Evolutionary conservation across 164 flowering plant genomes (phyloP).

Genomic region (Macadamia integrifolia): DNA sequence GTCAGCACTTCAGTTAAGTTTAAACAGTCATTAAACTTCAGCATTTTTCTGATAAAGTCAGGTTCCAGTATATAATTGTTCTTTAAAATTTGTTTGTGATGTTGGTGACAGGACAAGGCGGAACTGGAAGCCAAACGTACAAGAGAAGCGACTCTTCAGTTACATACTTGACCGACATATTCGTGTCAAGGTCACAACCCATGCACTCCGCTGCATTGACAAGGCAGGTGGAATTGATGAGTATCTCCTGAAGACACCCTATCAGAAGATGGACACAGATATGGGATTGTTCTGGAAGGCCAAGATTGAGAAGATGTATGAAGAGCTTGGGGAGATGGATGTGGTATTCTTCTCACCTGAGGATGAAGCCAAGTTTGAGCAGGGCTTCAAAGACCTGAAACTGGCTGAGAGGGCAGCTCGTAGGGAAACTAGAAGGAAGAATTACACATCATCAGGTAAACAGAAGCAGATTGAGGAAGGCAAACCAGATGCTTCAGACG

Average conservation of each 20-base stretch:
- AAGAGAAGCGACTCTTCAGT: slow-evolving; percentile 45
- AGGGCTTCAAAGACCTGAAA: slow-evolving; percentile 42
- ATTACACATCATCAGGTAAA: slow-evolving; percentile 21
- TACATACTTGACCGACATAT: slow-evolving; percentile 59
- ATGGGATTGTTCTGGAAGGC: slow-evolving; percentile 35
- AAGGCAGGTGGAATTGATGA: slow-evolving; percentile 69
- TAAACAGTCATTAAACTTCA: too few species aligned
- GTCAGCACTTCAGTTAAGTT: too few species aligned
- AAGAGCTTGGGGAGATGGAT: slow-evolving; percentile 34
- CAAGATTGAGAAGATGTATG: slow-evolving; percentile 30
- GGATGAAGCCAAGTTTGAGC: slow-evolving; percentile 51
- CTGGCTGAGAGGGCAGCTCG: slow-evolving; percentile 41
- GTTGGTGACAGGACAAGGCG: slow-evolving; percentile 45
- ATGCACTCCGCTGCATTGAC: slow-evolving; percentile 79
- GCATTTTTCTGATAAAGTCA: too few species aligned
- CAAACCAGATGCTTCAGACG: slow-evolving; percentile 1
- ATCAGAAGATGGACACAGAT: slow-evolving; percentile 31
- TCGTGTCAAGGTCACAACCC: slow-evolving; percentile 60
- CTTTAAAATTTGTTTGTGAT: neutral
- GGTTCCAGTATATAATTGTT: too few species aligned
- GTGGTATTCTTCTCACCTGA: slow-evolving; percentile 51
- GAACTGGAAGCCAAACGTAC: slow-evolving; percentile 71
- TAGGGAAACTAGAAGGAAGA: slow-evolving; percentile 36
- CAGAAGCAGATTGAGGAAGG: slow-evolving; percentile 16
- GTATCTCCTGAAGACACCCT: slow-evolving; percentile 31